These are phyloP conservation scores for Neocucurbitaria cava DNA, from an alignment of 2,329 filamentous ascomycete genomes.

Conservation along the genomic window DNA sequence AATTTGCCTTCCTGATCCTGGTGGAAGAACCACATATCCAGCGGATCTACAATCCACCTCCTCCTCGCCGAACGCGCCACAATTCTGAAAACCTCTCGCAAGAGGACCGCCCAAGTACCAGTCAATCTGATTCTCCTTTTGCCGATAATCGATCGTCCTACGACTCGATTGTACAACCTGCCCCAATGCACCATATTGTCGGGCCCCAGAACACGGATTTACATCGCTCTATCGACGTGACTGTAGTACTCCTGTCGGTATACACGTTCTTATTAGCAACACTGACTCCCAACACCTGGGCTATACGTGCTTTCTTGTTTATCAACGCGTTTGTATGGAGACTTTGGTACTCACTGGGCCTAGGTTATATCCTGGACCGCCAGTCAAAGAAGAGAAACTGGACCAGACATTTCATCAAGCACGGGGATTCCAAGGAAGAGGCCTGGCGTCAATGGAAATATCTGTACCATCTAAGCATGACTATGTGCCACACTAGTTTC, in stretches of 20 bases:
- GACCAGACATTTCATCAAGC: conserved; percentile 98
- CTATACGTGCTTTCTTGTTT: conserved; percentile 81
- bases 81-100: conserved; percentile 47
- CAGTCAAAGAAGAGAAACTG: conserved; percentile 93
- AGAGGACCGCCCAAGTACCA: conserved; percentile 47
- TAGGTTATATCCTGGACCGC: conserved; percentile 81
- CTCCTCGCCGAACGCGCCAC: conserved; percentile 70
- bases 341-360: conserved; percentile 87
- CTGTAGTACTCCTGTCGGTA: conserved; percentile 75
- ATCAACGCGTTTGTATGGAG: conserved; percentile 82
- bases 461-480: conserved; percentile 90
- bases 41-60: conserved; percentile 92
- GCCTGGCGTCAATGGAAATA: conserved; percentile 99
- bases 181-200: conserved; percentile 80
- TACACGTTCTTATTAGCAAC: conserved; percentile 78
- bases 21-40: conserved; percentile 99
- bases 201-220: conserved; percentile 86
- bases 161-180: conserved; percentile 61
- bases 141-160: conserved; percentile 47
- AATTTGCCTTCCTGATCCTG: conserved; percentile 88
- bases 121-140: conserved; percentile 47
- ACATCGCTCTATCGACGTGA: conserved; percentile 84
- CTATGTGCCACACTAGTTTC: conserved; percentile 88
- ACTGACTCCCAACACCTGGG: conserved; percentile 76
- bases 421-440: conserved; percentile 86